These are phyloP conservation scores for Phyllosticta citribraziliensis DNA, from an alignment of 2,329 filamentous ascomycete species.

Conservation along the genomic window DNA sequence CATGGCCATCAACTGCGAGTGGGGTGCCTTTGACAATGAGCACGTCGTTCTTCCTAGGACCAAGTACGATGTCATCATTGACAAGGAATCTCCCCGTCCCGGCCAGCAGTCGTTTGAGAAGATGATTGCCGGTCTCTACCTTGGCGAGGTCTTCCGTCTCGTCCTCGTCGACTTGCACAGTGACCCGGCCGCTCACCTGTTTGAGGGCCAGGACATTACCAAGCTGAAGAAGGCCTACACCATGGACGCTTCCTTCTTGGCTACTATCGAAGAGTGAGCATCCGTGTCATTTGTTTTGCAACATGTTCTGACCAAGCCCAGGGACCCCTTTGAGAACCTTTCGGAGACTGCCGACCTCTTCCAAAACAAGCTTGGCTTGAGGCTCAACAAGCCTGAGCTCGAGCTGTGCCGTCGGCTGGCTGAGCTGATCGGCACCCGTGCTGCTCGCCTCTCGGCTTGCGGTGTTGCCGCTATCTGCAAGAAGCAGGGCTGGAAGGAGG, in stretches of 20 bases:
- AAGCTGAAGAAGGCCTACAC: slow-evolving; percentile 78
- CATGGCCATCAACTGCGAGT: slow-evolving; percentile 98
- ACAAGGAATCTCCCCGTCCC: slow-evolving; percentile 82
- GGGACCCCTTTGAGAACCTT: slow-evolving; percentile 91
- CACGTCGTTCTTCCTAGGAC: slow-evolving; percentile 80
- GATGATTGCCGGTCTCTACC: slow-evolving; percentile 91
- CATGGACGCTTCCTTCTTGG: slow-evolving; percentile 87
- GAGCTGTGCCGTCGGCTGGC: slow-evolving; percentile 82
- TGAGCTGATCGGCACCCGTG: slow-evolving; percentile 89
- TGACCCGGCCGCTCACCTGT: slow-evolving; percentile 52
- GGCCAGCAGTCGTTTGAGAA: slow-evolving; percentile 96
- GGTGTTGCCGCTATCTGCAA: slow-evolving; percentile 93
- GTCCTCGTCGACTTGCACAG: slow-evolving; percentile 79
- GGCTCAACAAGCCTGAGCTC: slow-evolving; percentile 65
- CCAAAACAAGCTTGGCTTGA: slow-evolving; percentile 62
- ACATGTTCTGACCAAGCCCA: slow-evolving; percentile 23
- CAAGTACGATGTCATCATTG: slow-evolving; percentile 76
- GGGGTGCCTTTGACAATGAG: slow-evolving; percentile 94
- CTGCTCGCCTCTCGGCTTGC: slow-evolving; percentile 84
- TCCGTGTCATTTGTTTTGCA: not conserved
- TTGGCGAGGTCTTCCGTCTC: slow-evolving; percentile 89
- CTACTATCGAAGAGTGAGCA: slow-evolving; percentile 66
- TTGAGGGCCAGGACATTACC: slow-evolving; percentile 71
- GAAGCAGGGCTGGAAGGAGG: slow-evolving; percentile 82
- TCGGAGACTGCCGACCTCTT: slow-evolving; percentile 81